These are phyloP conservation scores for Oryza nivara DNA, from an alignment of 176 grass and related monocot genomes.

Conservation along the genomic window DNA sequence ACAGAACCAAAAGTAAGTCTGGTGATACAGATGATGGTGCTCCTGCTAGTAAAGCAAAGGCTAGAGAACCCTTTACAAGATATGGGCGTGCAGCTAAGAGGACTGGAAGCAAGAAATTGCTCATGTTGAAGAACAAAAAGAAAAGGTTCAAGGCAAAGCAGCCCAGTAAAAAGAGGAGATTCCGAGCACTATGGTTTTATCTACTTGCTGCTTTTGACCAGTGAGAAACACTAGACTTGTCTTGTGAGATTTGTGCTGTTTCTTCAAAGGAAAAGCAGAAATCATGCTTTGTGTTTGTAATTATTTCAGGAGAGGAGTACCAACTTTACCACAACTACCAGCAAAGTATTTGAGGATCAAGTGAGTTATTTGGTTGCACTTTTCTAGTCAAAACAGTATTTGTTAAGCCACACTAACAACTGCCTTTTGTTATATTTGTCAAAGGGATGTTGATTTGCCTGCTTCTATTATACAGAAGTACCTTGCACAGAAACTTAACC, in stretches of 20 bases:
- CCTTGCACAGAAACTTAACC: slow-evolving; percentile 56
- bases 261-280: slow-evolving; percentile 14
- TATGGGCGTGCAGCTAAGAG: slow-evolving; percentile 45
- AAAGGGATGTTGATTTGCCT: slow-evolving; percentile 64
- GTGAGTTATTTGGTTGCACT: slow-evolving; percentile 45
- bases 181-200: slow-evolving; percentile 66
- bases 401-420: slow-evolving; percentile 17
- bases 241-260: slow-evolving; percentile 19
- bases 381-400: slow-evolving; percentile 28
- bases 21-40: slow-evolving; percentile 43
- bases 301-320: slow-evolving; percentile 63
- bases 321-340: slow-evolving; percentile 61
- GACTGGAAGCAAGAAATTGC: slow-evolving; percentile 31
- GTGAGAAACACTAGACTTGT: slow-evolving; percentile 48
- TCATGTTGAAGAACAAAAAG: slow-evolving; percentile 38
- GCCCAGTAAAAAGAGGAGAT: slow-evolving; percentile 48
- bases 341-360: slow-evolving; percentile 75
- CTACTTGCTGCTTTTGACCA: slow-evolving; percentile 72
- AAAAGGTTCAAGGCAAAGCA: slow-evolving; percentile 45
- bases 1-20: slow-evolving; percentile 33
- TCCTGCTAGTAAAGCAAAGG: slow-evolving; percentile 39
- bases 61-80: slow-evolving; percentile 33
- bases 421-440: slow-evolving; percentile 28
- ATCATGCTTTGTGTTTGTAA: slow-evolving; percentile 34
- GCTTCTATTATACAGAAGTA: slow-evolving; percentile 63